Evolutionary conservation across 306 rosid genomes (phyloP).

Genomic region (Mimosa pudica): DNA sequence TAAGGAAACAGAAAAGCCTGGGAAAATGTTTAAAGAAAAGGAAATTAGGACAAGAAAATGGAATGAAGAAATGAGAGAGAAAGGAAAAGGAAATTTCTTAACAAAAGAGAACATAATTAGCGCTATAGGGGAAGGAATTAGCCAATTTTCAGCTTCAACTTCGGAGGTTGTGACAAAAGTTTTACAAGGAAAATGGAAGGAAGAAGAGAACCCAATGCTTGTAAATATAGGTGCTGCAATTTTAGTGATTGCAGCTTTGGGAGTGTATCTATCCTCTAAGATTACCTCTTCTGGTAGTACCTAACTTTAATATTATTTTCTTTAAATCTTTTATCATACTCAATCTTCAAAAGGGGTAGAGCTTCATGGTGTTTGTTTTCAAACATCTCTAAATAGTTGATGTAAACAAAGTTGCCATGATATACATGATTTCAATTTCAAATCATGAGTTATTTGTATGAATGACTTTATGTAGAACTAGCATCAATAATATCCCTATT

Average conservation of each 20-base stretch:
- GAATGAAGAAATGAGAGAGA: conserved; percentile 15
- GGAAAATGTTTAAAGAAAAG: conserved; percentile 30
- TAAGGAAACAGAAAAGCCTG: conserved; percentile 2
- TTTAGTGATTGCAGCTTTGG: conserved; percentile 57
- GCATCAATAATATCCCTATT: too few relatives aligned
- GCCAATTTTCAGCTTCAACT: conserved; percentile 30
- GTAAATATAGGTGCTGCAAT: conserved; percentile 60
- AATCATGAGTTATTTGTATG: too few relatives aligned
- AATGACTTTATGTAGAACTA: too few relatives aligned
- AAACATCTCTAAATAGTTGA: too few relatives aligned
- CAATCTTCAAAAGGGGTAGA: too few relatives aligned
- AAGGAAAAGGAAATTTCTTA: conserved; percentile 1
- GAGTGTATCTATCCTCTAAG: conserved; percentile 49
- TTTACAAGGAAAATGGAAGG: conserved; percentile 37
- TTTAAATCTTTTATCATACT: background rate
- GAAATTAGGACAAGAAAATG: conserved; percentile 37
- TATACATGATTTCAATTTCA: too few relatives aligned
- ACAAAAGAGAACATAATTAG: conserved; percentile 9
- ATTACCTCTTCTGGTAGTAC: conserved; percentile 38
- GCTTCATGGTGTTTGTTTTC: too few relatives aligned
- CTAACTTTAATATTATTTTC: conserved; percentile 20
- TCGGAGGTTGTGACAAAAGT: conserved; percentile 34
- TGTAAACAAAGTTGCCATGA: too few relatives aligned
- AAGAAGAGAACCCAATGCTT: conserved; percentile 50
- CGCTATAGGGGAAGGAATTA: conserved; percentile 40